Percentiles rank a stretch among this genome's conserved stretches.
These are phyloP conservation scores for Extremus antarcticus DNA, from an alignment of 495 filamentous ascomycete species.

Conservation along the genomic window DNA sequence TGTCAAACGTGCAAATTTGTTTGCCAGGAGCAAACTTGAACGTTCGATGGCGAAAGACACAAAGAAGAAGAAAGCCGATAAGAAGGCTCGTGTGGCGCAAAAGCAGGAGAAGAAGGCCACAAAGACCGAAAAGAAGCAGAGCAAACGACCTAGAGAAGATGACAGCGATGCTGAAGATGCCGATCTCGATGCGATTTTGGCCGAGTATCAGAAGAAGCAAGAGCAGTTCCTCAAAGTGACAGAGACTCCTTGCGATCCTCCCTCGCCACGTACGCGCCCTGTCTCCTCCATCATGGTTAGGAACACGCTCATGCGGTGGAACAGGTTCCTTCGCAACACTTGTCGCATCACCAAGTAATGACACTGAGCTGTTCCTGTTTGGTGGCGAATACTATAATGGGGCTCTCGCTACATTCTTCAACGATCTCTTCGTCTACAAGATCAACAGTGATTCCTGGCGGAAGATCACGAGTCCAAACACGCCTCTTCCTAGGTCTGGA, in stretches of 20 bases:
- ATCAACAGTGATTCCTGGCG: constrained; percentile 82
- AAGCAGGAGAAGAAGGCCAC: constrained; percentile 56
- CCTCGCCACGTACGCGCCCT: constrained; percentile 46
- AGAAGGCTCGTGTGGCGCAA: constrained; percentile 51
- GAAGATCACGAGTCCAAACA: constrained; percentile 78
- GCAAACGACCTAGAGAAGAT: constrained; percentile 40
- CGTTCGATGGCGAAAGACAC: constrained; percentile 12
- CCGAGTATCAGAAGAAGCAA: constrained; percentile 70
- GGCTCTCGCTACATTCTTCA: constrained; percentile 51
- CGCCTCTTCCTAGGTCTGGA: constrained; percentile 78
- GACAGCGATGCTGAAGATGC: constrained; percentile 82
- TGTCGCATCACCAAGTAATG: constrained; percentile 71
- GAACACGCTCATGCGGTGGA: neutral
- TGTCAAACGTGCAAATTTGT: neutral
- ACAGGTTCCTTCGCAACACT: constrained; percentile 57
- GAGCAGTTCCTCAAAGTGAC: constrained; percentile 90
- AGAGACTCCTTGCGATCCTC: constrained; percentile 64
- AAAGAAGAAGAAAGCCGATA: constrained; percentile 41
- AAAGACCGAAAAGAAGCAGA: constrained; percentile 50
- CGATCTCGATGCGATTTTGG: constrained; percentile 94
- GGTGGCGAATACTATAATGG: constrained; percentile 70
- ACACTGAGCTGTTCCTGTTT: constrained; percentile 83
- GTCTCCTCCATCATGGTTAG: too few species aligned
- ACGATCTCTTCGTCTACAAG: constrained; percentile 77
- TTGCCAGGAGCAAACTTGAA: neutral